Percentiles rank a stretch among this genome's conserved stretches.
phyloP scores from a whole-genome alignment of 1,139 yeast species.

The Blastobotrys aristatus region DNA sequence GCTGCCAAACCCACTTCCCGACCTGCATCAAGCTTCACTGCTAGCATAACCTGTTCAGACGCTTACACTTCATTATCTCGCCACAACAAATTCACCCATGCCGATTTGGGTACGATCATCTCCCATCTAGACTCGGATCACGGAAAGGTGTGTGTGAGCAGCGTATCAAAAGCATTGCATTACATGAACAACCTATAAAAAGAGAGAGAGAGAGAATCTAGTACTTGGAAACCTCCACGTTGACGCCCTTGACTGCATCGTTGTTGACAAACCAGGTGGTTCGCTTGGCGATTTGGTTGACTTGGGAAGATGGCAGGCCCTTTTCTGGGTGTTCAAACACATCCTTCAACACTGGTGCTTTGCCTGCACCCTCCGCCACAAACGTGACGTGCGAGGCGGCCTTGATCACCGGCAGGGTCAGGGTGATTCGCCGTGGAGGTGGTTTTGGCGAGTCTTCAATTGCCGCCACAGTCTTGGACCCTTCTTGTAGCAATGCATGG shows the following conservation, averaged over 20 bases:
- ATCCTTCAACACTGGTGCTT: slow-evolving; percentile 65
- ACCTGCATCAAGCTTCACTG: slow-evolving; percentile 1
- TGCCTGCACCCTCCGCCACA: slow-evolving; percentile 86
- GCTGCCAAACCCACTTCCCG: slow-evolving; percentile 26
- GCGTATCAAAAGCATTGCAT: slow-evolving; percentile 65
- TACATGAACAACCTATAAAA: slow-evolving; percentile 44
- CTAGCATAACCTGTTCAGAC: slow-evolving; percentile 74
- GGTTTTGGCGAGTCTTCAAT: slow-evolving; percentile 68
- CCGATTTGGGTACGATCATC: slow-evolving; percentile 65
- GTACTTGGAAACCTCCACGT: slow-evolving; percentile 17
- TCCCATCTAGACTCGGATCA: slow-evolving; percentile 66
- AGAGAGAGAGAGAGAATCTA: slow-evolving; percentile 3
- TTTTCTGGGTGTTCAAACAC: slow-evolving; percentile 55
- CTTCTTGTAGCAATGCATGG: slow-evolving; percentile 32
- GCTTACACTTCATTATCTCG: slow-evolving; percentile 76
- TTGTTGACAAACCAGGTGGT: slow-evolving; percentile 81
- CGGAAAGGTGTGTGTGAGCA: slow-evolving; percentile 67
- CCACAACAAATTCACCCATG: slow-evolving; percentile 63
- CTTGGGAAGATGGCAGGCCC: slow-evolving; percentile 67
- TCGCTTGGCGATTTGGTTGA: slow-evolving; percentile 46
- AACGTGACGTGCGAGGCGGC: slow-evolving; percentile 59
- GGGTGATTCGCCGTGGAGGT: slow-evolving; percentile 70
- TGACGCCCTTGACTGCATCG: slow-evolving; percentile 63
- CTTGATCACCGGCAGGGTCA: slow-evolving; percentile 60
- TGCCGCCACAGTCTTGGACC: slow-evolving; percentile 35